Evolutionary conservation across 2,329 filamentous ascomycete species (phyloP).

Genomic region (Cytospora piceicola): DNA sequence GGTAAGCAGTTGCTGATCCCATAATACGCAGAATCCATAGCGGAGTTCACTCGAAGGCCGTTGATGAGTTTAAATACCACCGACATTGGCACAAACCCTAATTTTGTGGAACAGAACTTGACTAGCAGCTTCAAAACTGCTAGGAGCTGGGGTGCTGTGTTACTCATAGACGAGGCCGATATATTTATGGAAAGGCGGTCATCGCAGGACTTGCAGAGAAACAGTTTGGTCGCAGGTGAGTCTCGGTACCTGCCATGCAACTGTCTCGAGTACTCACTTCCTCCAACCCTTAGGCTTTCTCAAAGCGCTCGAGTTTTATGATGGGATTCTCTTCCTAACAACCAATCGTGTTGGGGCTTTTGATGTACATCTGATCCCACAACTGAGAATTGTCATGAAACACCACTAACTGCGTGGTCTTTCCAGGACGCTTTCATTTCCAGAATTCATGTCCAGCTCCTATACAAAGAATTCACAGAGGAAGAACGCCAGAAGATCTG

Average conservation of each 20-base stretch:
- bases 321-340: constrained; percentile 40
- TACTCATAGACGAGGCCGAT: constrained; percentile 42
- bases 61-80: constrained; percentile 39
- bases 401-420: neutral
- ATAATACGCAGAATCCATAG: constrained; percentile 39
- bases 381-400: no score
- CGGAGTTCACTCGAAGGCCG: constrained; percentile 38
- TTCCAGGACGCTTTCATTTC: constrained; percentile 39
- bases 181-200: constrained; percentile 40
- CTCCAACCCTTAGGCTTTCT: constrained; percentile 35
- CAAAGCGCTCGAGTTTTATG: constrained; percentile 38
- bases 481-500: constrained; percentile 36
- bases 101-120: neutral
- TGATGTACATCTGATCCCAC: constrained; percentile 28
- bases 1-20: neutral
- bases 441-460: constrained; percentile 38
- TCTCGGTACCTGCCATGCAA: neutral
- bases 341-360: constrained; percentile 39
- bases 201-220: constrained; percentile 36
- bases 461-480: constrained; percentile 38
- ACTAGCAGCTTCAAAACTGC: constrained; percentile 28
- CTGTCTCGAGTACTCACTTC: neutral
- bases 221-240: constrained; percentile 39
- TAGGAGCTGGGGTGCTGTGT: constrained; percentile 33
- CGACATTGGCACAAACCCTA: constrained; percentile 34